These are phyloP conservation scores for Polygonum maritimum DNA, from an alignment of 148 eudicot genomes.

Conservation along the genomic window DNA sequence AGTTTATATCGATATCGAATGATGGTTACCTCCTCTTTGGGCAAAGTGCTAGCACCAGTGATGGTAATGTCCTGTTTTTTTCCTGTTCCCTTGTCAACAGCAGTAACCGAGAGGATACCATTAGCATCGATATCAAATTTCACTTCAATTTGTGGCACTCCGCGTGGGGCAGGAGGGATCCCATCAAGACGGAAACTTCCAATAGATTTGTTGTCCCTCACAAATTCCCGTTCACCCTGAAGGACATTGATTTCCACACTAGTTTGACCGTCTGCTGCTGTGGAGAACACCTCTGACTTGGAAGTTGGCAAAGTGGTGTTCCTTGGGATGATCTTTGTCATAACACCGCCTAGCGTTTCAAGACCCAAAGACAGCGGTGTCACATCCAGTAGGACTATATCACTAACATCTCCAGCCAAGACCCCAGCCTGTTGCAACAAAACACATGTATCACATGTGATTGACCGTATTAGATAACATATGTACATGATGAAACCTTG, in stretches of 20 bases:
- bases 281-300: constrained; percentile 64
- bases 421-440: constrained; percentile 38
- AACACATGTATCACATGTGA: too few relatives aligned
- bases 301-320: constrained; percentile 68
- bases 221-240: constrained; percentile 65
- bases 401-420: constrained; percentile 64
- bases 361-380: constrained; percentile 52
- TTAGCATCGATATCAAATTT: constrained; percentile 58
- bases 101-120: constrained; percentile 57
- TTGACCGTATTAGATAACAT: too few relatives aligned
- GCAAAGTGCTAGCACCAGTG: constrained; percentile 69
- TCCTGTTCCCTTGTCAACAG: constrained; percentile 54
- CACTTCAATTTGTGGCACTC: constrained; percentile 67
- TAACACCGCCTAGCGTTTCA: constrained; percentile 69
- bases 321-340: constrained; percentile 65
- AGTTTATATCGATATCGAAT: neutral
- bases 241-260: constrained; percentile 67
- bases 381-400: constrained; percentile 55
- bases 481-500: too few relatives aligned
- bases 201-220: constrained; percentile 56
- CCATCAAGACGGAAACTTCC: constrained; percentile 71
- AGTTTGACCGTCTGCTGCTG: constrained; percentile 72
- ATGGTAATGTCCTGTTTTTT: constrained; percentile 68
- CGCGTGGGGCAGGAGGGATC: constrained; percentile 60
- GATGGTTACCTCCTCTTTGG: constrained; percentile 42